These are phyloP conservation scores for Nematodospora anomalae DNA, from an alignment of 1,139 yeast genomes.

Conservation along the genomic window DNA sequence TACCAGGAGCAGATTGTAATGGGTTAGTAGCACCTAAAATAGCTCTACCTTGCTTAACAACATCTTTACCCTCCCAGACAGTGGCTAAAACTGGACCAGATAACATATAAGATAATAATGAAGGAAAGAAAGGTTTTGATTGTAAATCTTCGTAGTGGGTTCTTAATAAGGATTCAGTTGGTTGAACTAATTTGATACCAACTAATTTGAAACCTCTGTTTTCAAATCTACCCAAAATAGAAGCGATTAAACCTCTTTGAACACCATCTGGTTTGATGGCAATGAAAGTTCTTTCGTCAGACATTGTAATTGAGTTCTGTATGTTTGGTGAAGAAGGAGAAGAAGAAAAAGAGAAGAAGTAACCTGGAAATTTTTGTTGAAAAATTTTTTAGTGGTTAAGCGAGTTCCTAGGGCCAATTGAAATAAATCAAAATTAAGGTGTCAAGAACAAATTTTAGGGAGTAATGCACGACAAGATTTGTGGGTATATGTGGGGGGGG, in stretches of 20 bases:
- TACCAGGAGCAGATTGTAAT: conserved; percentile 94
- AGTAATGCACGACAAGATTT: background rate
- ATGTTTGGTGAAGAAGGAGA: conserved; percentile 4
- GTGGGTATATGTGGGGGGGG: background rate
- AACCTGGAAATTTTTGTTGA: conserved; percentile 2
- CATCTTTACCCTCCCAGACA: conserved; percentile 99
- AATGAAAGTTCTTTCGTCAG: conserved; percentile 94
- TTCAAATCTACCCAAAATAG: conserved; percentile 92
- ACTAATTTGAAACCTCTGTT: conserved; percentile 97
- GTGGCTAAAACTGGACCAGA: conserved; percentile 99
- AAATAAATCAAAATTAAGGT: too few species aligned
- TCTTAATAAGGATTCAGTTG: conserved; percentile 85
- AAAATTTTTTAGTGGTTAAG: conserved; percentile 2
- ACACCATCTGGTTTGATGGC: conserved; percentile 99
- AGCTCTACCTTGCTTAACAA: conserved; percentile 97
- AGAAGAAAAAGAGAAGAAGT: conserved; percentile 6
- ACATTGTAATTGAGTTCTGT: conserved; percentile 26
- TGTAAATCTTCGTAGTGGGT: conserved; percentile 96
- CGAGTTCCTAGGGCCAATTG: too few species aligned
- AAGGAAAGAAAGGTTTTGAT: conserved; percentile 96
- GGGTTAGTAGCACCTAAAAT: conserved; percentile 99
- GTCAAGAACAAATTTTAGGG: too few species aligned
- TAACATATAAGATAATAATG: conserved; percentile 91
- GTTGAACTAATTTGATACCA: conserved; percentile 87
- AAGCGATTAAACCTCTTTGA: conserved; percentile 95